Conservation (phyloP, 2,329 filamentous ascomycete species). For the Alternaria atra region DNA sequence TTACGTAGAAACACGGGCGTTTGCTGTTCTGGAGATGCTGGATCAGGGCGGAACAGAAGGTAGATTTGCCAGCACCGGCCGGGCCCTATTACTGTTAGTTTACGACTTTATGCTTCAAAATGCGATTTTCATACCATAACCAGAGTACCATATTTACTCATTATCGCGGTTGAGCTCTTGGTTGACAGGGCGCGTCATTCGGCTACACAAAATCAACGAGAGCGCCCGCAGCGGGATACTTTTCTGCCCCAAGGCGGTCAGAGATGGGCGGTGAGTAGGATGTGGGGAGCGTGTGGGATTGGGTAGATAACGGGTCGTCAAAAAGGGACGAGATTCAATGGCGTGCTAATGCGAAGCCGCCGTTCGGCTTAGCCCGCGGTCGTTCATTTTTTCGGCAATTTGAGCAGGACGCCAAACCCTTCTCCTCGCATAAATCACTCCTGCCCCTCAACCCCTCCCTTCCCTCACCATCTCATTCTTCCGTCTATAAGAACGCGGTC, state of each 20-base stretch:
- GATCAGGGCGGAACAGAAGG: conserved; percentile 93
- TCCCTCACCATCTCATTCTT: conserved; percentile 19
- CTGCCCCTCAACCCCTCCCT: conserved; percentile 31
- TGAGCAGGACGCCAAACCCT: conserved; percentile 15
- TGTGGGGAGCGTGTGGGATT: conserved; percentile 18
- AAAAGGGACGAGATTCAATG: conserved; percentile 14
- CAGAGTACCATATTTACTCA: conserved; percentile 95
- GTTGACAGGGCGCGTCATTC: conserved; percentile 14
- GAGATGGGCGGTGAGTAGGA: conserved; percentile 8
- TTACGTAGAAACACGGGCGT: conserved; percentile 96
- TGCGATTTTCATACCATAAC: conserved; percentile 70
- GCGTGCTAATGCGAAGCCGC: conserved; percentile 26
- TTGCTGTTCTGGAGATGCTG: conserved; percentile 90
- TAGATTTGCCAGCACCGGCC: conserved; percentile 95
- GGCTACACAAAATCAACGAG: not conserved
- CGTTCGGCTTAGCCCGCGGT: conserved; percentile 5
- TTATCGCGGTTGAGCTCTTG: conserved; percentile 52
- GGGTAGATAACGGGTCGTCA: conserved; percentile 12
- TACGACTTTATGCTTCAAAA: not conserved
- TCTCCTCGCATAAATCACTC: conserved; percentile 34
- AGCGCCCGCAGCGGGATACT: conserved; percentile 18
- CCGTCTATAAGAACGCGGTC: conserved; percentile 38
- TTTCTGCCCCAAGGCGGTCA: conserved; percentile 15
- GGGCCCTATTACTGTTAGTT: conserved; percentile 66
- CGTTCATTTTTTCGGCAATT: conserved; percentile 43